Percentiles rank a stretch among this genome's conserved stretches.
Evolutionary conservation across 179 eudicot species (phyloP).

Genomic region (Patellifolia procumbens): DNA sequence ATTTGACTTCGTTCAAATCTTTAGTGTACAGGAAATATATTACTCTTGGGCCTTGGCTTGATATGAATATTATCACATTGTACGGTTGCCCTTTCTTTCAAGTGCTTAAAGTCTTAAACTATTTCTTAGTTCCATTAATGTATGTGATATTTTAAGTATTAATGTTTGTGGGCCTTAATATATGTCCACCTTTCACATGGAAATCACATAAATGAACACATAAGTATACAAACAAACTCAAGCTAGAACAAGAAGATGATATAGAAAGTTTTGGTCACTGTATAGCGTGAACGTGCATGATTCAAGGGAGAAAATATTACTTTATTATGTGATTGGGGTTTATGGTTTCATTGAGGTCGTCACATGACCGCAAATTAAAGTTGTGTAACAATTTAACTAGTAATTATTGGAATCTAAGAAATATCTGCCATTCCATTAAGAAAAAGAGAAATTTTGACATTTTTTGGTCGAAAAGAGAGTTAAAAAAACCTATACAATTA

Average conservation of each 20-base stretch:
- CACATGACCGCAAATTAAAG: neutral
- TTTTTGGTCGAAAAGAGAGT: no score
- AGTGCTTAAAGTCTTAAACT: neutral
- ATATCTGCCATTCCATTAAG: neutral
- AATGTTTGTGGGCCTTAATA: neutral
- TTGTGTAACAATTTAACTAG: neutral
- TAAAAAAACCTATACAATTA: no score
- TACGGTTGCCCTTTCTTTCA: neutral
- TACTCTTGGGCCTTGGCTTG: no score
- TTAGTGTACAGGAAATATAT: no score
- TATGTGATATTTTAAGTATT: neutral
- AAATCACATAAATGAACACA: neutral
- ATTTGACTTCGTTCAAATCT: no score
- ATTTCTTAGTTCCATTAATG: neutral
- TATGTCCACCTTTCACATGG: neutral
- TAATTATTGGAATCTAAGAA: neutral
- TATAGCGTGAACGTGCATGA: neutral
- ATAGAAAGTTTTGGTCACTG: neutral
- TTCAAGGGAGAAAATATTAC: neutral
- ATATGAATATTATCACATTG: no score
- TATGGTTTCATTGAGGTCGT: neutral
- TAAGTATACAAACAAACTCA: neutral
- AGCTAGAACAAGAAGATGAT: neutral
- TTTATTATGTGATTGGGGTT: neutral
- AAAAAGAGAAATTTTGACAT: no score